Base-by-base conservation (phyloP, 1,284 basidiomycete genomes). In the Irpex sp. region DNA sequence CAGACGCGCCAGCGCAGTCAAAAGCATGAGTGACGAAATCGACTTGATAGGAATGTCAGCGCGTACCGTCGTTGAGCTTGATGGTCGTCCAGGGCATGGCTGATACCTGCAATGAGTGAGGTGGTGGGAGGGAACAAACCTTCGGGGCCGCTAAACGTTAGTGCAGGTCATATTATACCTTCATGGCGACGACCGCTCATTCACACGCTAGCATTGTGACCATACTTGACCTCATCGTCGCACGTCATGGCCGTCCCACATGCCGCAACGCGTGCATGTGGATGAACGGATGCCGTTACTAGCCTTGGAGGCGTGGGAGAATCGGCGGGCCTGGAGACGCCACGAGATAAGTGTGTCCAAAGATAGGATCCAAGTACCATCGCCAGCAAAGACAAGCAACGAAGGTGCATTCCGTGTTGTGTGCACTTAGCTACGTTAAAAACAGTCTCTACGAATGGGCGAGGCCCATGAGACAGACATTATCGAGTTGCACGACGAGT, bases 11-110 rank as follows among this genome's bases (percentile, higher is more conserved):
- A 13, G 19, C 31, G 26, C 17, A n/a, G 17, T 52, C 19, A 52
- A n/a, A 19, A 52, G 51, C 51, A 19, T 52, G 11, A 52, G 9
- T 19, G 11, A 19, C 51, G 17, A 8, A 56, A 26, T 54, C 51
- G 1, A 21, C 21, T 7, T 11, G 31, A 34, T 17, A 26, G 13
- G 57, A 13, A 34, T 34, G 31, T 34, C 1, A 34, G n/a, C 11
- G 13, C 36, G 19, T 48, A 58, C 57, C 57, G 57, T 58, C 57
- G 37, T 58, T 58, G 36, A 58, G 57, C 57, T 58, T 58, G 3
- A 58, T 58, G 13, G 57, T 40, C 8, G 37, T 11, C 57, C 57
- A 58, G 1, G 57, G 57, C 57, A 58, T 58, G 13, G 36, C 34
- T 15, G 19, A 31, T 38, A 17, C 37, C n/a, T 36, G 17, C 34